Evolutionary conservation across 2,329 filamentous ascomycete species (phyloP).

Genomic region (Ascochyta viciae-villosae): DNA sequence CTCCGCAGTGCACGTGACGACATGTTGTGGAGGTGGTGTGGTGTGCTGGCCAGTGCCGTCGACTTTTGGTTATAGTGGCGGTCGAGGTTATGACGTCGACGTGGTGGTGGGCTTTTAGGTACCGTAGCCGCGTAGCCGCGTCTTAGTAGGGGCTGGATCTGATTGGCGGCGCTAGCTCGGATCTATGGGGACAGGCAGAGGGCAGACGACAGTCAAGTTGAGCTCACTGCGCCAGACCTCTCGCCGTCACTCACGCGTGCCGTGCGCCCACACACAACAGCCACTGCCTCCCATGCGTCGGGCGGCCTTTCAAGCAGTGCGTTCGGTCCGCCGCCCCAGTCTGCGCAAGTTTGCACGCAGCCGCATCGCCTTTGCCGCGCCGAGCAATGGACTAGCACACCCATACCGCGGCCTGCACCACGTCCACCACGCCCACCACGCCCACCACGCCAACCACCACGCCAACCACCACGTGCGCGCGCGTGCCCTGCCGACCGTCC

Average conservation of each 20-base stretch:
- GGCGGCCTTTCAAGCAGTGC: constrained; percentile 71
- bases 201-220: not conserved
- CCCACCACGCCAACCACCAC: no score
- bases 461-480: constrained; percentile 32
- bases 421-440: constrained; percentile 25
- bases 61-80: not conserved
- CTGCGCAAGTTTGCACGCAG: constrained; percentile 66
- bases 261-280: not conserved
- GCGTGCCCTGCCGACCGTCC: constrained; percentile 51
- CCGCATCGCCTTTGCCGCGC: constrained; percentile 39
- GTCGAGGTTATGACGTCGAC: constrained; percentile 29
- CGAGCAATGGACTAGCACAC: constrained; percentile 55
- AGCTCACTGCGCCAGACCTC: not conserved
- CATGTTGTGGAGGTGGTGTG: constrained; percentile 54
- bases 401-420: constrained; percentile 56
- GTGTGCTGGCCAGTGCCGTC: not conserved
- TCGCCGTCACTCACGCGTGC: not conserved
- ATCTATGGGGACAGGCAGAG: constrained; percentile 6
- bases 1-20: constrained; percentile 71
- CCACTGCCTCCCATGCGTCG: constrained; percentile 69
- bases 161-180: constrained; percentile 20
- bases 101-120: constrained; percentile 9
- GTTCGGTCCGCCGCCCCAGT: constrained; percentile 70
- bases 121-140: not conserved
- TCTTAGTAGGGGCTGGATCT: constrained; percentile 16